A percentile compares a stretch with the other conserved stretches of the same genome.
These are phyloP conservation scores for Anthracocystis setariae DNA, from an alignment of 1,284 basidiomycete species.

Conservation along the genomic window DNA sequence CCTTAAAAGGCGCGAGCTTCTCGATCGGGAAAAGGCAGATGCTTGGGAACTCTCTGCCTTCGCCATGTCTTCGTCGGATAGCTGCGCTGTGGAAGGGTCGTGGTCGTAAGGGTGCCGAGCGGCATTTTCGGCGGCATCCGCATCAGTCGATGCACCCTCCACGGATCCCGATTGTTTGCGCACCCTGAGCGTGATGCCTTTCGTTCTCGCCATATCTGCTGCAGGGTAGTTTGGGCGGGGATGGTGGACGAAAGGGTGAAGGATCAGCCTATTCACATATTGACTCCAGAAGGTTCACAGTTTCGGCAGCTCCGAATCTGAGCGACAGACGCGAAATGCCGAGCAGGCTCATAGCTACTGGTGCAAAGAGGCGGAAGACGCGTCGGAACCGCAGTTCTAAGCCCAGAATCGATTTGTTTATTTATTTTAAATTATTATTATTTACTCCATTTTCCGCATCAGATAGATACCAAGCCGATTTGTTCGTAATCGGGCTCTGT, in stretches of 20 bases:
- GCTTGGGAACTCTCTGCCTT: slow-evolving; percentile 11
- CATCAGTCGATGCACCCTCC: slow-evolving; percentile 12
- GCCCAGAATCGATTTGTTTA: neutral
- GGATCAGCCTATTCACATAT: neutral
- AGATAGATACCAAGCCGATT: too few relatives aligned
- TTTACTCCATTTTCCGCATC: too few relatives aligned
- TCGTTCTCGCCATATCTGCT: slow-evolving; percentile 35
- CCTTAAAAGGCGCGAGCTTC: slow-evolving; percentile 25
- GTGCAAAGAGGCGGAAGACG: neutral
- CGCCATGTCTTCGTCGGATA: slow-evolving; percentile 28
- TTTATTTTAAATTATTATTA: neutral
- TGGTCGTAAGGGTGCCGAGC: slow-evolving; percentile 3
- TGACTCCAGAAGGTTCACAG: neutral
- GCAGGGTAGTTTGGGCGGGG: neutral
- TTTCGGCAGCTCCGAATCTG: neutral
- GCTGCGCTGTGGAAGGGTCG: neutral
- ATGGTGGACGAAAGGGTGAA: too few relatives aligned
- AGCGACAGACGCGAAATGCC: slow-evolving; percentile 1
- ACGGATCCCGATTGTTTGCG: slow-evolving; percentile 21
- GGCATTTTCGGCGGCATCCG: neutral
- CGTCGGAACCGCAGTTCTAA: neutral
- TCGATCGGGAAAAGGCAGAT: slow-evolving; percentile 16
- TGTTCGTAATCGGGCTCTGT: too few relatives aligned
- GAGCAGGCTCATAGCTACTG: neutral
- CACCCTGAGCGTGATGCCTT: slow-evolving; percentile 43